Evolutionary conservation across 2,329 filamentous ascomycete species (phyloP), one percentile per base, ranked within the genome.

Genomic region (Coniella lustricola): DNA sequence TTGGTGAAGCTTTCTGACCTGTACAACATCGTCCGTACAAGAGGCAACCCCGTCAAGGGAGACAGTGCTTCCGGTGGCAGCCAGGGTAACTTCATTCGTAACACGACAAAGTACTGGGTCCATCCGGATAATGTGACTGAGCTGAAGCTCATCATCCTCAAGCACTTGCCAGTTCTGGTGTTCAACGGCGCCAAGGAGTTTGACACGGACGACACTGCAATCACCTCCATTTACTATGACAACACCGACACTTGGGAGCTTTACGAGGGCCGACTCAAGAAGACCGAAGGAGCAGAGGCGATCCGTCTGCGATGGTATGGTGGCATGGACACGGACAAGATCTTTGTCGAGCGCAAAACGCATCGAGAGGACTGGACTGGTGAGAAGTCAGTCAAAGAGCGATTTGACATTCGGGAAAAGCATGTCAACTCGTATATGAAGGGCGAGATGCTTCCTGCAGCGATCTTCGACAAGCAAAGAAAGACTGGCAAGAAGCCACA

Each of bases 51-150:
- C 0, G 82, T 89, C 60, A 90, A 89, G 69, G 93, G 93, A 49
- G 93, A 98, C 66, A 88, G 89, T 57, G 75, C 90, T 7, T 93
- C 93, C 14, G 93, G 93, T 59, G 93, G 91, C 48, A 81, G 79
- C 55, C 93, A 98, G 68, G 91, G 90, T 62, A 97, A 86, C 73
- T 98, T 98, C 63, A 82, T 98, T 54, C 87, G 93, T 51, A 88
- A 97, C 64, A 98, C 93, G 1, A 98, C 93, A 29, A 98, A 98
- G 68, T 98, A 98, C 72, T 98, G 93, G 93, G 93, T 98, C 39
- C 93, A 98, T 62, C 88, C 87, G 3, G 93, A 97, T 68, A 98
- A 98, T 62, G 93, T 98, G 59, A 97, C 93, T 4, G 93, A 98
- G 70, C 70, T 98, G 54, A 98, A 98, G 73, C 83, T 98, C 66